Base-by-base conservation (phyloP, 1,139 yeast genomes). In the Casaregolazyma lundiana region DNA sequence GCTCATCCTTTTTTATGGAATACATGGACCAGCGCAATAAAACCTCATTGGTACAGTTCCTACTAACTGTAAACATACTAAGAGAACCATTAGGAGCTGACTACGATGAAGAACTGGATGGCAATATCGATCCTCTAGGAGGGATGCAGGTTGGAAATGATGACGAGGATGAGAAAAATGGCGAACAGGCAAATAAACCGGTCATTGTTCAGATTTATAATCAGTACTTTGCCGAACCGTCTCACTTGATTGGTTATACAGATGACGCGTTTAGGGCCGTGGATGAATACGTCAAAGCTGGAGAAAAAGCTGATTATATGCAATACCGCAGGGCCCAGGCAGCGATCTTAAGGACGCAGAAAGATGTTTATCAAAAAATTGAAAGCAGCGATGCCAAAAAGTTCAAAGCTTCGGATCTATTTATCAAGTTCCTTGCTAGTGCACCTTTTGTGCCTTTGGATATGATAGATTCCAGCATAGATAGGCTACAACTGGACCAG, bases 31-130 rank as follows among this genome's bases (percentile, higher is more conserved):
- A 71, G 41, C 59, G 76, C 19, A 65, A 71, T 7, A 63, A 78
- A 43, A 59, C 70, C 1, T 64, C 67, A 2, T 55, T 76, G 21
- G 60, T 87, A 3, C 80, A 78, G 41, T 81, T 80, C 50, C 87
- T 90, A 85, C 64, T 76, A 8, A 74, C 78, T 0, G 83, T 85
- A 1, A 86, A 87, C 51, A 71, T 75, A 1, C 71, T 86, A 34
- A 78, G 80, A 56, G 85, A 84, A 43, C 96, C 96, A 0, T 64
- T 85, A 20, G 92, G 84, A 50, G 81, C 75, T 51, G 45, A 30
- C 0, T 64, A 20, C 3, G 52, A 47, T n/a, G 61, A 60, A 34
- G 67, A 65, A 11, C 64, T 60, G 19, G 60, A 57, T 4, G 51
- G 49, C 13, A 56, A 49, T 30, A 52, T 53, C 2, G 64, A 60